Evolutionary conservation across 176 grass and related monocot genomes (phyloP).

Genomic region (Otatea glauca): DNA sequence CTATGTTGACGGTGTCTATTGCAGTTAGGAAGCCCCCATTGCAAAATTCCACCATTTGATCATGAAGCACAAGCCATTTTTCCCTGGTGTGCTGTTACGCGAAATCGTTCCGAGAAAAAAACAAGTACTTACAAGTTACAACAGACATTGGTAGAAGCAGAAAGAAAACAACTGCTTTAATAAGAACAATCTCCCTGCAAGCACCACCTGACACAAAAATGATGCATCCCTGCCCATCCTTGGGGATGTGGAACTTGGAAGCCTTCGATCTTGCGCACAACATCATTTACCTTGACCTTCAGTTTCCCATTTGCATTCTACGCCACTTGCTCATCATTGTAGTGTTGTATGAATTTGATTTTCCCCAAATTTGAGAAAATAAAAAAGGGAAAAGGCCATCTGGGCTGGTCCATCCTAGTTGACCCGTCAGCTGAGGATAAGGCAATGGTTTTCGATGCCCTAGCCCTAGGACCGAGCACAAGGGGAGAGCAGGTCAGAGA

Average conservation of each 20-base stretch:
- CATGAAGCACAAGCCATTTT: background rate
- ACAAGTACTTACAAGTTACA: background rate
- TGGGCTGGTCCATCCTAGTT: no score
- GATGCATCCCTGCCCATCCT: constrained; percentile 40
- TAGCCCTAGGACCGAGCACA: no score
- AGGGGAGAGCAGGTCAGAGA: no score
- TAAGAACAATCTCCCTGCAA: constrained; percentile 21
- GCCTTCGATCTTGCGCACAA: constrained; percentile 60
- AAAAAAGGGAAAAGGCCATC: no score
- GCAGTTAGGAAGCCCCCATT: background rate
- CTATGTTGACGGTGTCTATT: background rate
- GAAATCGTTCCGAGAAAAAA: background rate
- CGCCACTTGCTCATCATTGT: constrained; percentile 53
- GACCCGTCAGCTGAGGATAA: no score
- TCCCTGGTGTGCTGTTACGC: background rate
- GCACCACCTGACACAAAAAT: constrained; percentile 9
- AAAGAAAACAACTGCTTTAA: background rate
- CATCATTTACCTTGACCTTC: constrained; percentile 52
- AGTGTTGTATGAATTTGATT: no score
- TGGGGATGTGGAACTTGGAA: constrained; percentile 54
- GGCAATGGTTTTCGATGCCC: no score
- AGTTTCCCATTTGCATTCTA: constrained; percentile 46
- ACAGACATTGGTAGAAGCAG: background rate
- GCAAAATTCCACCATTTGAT: constrained; percentile 40
- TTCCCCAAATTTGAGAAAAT: no score